Percentiles rank a stretch among this genome's conserved stretches.
phyloP scores from a whole-genome alignment of 495 filamentous ascomycete species.

The Podospora conica region DNA sequence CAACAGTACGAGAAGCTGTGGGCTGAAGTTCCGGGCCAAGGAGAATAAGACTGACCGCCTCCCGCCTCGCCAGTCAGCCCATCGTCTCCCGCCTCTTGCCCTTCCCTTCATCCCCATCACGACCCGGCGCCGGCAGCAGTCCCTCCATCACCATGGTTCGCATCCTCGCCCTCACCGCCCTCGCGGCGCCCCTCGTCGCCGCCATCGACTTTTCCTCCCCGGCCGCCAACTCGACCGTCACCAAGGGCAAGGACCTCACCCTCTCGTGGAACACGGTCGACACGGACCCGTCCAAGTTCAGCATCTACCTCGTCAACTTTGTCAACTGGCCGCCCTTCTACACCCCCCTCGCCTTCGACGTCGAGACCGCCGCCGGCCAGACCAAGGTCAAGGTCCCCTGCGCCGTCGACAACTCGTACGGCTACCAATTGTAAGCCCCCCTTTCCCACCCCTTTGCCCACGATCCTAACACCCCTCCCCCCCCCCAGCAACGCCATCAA shows the following conservation, averaged over 20 bases:
- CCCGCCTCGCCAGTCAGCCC: neutral
- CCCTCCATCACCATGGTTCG: slow-evolving; percentile 26
- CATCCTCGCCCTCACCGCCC: slow-evolving; percentile 21
- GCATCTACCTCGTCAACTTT: slow-evolving; percentile 46
- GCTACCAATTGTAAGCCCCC: slow-evolving; percentile 37
- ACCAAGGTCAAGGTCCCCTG: slow-evolving; percentile 38
- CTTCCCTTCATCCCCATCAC: neutral
- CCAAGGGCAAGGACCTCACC: slow-evolving; percentile 30
- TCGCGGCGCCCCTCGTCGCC: slow-evolving; percentile 28
- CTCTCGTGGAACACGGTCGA: slow-evolving; percentile 42
- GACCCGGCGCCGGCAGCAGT: slow-evolving; percentile 14
- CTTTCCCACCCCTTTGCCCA: neutral
- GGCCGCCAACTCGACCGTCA: slow-evolving; percentile 28
- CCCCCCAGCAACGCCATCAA: slow-evolving; percentile 40
- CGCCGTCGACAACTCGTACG: slow-evolving; percentile 33
- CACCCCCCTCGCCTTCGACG: slow-evolving; percentile 32
- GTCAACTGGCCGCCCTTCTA: slow-evolving; percentile 43
- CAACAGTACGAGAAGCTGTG: neutral
- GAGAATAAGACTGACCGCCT: neutral
- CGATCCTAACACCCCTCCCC: neutral
- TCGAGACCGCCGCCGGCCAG: slow-evolving; percentile 28
- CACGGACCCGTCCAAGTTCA: slow-evolving; percentile 40
- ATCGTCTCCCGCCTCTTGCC: neutral
- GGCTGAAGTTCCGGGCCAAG: neutral
- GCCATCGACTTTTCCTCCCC: slow-evolving; percentile 27